A percentile compares a stretch with the other conserved stretches of the same genome.
Conservation (phyloP, 1,284 basidiomycete genomes). For the Pseudozyma pruni region DNA sequence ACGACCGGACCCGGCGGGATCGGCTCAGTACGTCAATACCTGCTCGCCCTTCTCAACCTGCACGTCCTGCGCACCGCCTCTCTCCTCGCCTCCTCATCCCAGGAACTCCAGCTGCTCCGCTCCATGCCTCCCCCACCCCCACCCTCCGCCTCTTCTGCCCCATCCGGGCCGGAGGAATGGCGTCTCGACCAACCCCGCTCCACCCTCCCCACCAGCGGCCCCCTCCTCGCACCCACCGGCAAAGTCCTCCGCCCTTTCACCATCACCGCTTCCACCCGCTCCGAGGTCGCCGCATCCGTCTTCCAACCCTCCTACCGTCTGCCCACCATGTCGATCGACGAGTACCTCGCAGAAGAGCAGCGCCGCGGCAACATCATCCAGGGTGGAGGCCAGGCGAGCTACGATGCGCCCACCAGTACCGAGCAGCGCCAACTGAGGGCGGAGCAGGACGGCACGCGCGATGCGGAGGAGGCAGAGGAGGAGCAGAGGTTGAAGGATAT, state of each 20-base stretch:
- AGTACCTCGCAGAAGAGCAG: conserved; percentile 88
- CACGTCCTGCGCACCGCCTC: conserved; percentile 44
- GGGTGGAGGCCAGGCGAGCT: conserved; percentile 73
- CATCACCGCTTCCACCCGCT: conserved; percentile 37
- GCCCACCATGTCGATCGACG: conserved; percentile 95
- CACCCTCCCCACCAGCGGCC: conserved; percentile 26
- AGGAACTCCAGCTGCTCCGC: conserved; percentile 57
- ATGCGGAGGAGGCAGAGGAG: conserved; percentile 79
- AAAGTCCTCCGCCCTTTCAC: conserved; percentile 64
- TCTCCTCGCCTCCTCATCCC: conserved; percentile 37
- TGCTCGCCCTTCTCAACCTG: conserved; percentile 56
- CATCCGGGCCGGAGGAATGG: conserved; percentile 37
- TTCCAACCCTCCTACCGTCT: conserved; percentile 87
- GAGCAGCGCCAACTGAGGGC: conserved; percentile 26
- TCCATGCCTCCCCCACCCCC: conserved; percentile 49
- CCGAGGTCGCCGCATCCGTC: conserved; percentile 80
- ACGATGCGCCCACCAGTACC: conserved; percentile 69
- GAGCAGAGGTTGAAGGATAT: conserved; percentile 56
- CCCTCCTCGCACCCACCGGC: conserved; percentile 54
- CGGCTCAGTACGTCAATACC: conserved; percentile 49
- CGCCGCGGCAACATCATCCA: conserved; percentile 85
- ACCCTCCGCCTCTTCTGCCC: neutral
- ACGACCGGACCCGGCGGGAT: conserved; percentile 24
- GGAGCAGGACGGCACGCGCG: conserved; percentile 82
- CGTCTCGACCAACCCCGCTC: conserved; percentile 45